Evolutionary conservation across 2,329 filamentous ascomycete species (phyloP), one percentile per base, ranked within the genome.

Genomic region (Escovopsis sp.): DNA sequence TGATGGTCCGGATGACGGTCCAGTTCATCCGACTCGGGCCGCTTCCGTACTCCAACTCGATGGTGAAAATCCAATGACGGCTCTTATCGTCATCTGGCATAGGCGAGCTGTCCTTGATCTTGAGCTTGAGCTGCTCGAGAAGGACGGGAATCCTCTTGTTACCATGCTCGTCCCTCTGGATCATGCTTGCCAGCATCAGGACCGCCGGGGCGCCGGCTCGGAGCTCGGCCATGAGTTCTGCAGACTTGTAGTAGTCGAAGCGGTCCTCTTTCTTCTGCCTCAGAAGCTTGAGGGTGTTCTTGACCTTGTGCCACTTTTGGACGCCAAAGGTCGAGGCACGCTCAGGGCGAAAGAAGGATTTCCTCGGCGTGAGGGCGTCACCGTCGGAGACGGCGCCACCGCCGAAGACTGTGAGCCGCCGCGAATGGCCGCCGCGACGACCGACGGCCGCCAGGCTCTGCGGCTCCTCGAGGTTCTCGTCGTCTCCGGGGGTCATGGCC

Each of bases 21-120:
- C 90, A 98, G 51, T 83, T 84, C 92, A 98, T 96, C 38, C 90
- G 73, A 36, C 88, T 94, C 37, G 90, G 74, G 1, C 90, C 92
- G 52, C 83, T 96, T 12, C 90, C 90, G 53, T 98, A 98, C 53
- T 98, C 90, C 13, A 98, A 66, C 47, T 94, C 85, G 37, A 98
- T 87, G 31, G 79, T 79, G 55, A 96, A 94, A 8, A 90, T 70
- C 49, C 83, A 76, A 56, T 96, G 90, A 21, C 87, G 62, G 42
- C 76, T 68, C 44, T 62, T 69, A 39, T 70, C 67, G 35, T 69
- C 68, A 37, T 71, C 75, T 30, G 81, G 75, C 40, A 76, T 71
- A 10, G 76, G 74, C 10, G 66, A 64, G 48, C 85, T 93, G 48
- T 94, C 84, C 8, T 76, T 79, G 39, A 98, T 81, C 38, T 72